Percentiles rank a stretch among this genome's conserved stretches.
Conservation (phyloP, 192 early-diverging fungal genomes). For the Pecoramyces ruminantium region DNA sequence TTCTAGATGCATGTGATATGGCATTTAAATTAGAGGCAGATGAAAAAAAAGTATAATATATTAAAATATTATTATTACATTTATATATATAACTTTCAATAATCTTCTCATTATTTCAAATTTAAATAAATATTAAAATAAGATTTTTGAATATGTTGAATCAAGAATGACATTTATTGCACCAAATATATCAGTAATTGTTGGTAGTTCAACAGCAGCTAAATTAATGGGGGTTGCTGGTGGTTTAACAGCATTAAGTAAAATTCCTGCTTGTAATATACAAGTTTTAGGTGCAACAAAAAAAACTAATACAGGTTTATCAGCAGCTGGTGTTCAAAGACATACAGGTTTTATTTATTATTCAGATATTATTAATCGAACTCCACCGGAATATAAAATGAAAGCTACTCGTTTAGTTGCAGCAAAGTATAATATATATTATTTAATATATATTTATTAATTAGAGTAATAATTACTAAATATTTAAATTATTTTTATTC, state of each 20-base stretch:
- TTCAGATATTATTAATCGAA: slow-evolving; percentile 43
- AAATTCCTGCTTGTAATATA: slow-evolving; percentile 84
- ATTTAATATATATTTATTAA: too few species aligned
- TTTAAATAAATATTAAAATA: background rate
- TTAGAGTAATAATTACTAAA: too few species aligned
- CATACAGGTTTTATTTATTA: slow-evolving; percentile 72
- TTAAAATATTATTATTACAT: too few species aligned
- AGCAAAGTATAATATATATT: slow-evolving; percentile 37
- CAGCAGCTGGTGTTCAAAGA: slow-evolving; percentile 37
- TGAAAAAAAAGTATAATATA: slow-evolving; percentile 31
- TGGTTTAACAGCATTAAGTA: slow-evolving; percentile 64
- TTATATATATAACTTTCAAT: too few species aligned
- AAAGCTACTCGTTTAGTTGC: slow-evolving; percentile 67
- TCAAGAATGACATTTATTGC: slow-evolving; percentile 83
- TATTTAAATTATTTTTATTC: too few species aligned
- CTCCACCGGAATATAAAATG: slow-evolving; percentile 54
- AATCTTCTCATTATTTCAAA: too few species aligned
- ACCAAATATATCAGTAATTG: slow-evolving; percentile 75
- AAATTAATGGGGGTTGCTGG: slow-evolving; percentile 81
- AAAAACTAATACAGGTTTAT: slow-evolving; percentile 46
- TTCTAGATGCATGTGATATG: slow-evolving; percentile 66
- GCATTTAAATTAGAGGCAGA: slow-evolving; percentile 52
- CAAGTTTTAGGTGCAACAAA: slow-evolving; percentile 38
- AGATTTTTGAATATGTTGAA: slow-evolving; percentile 79
- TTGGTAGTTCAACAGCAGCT: slow-evolving; percentile 74